Conservation (phyloP, 257 asterid genomes). For the Cinchona pubescens region DNA sequence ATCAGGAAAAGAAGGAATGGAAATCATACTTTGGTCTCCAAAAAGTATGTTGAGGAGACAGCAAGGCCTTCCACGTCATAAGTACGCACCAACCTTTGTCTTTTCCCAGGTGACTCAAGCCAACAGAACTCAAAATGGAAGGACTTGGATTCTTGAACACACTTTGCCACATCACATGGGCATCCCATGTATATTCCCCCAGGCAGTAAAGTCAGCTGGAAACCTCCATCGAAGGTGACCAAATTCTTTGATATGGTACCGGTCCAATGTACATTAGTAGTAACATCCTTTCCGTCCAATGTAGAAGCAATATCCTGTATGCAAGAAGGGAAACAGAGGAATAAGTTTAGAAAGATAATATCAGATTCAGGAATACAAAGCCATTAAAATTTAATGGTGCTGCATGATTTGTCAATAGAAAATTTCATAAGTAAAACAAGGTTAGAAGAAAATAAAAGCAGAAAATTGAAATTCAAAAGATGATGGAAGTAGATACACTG, state of each 20-base stretch:
- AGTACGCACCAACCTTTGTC: conserved; percentile 85
- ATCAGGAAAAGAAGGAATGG: background rate
- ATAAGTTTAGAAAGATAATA: background rate
- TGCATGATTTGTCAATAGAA: background rate
- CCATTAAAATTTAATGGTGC: background rate
- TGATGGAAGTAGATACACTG: background rate
- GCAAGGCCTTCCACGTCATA: conserved; percentile 83
- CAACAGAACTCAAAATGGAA: conserved; percentile 90
- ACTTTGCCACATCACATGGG: conserved; percentile 70
- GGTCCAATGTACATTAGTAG: conserved; percentile 79
- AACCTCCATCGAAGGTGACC: conserved; percentile 68
- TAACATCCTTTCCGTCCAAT: conserved; percentile 39
- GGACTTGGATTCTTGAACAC: conserved; percentile 72
- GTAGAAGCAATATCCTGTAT: conserved; percentile 65
- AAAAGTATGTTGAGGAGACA: conserved; percentile 76
- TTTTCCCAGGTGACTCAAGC: conserved; percentile 70
- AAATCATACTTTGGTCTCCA: conserved; percentile 64
- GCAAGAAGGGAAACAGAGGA: background rate
- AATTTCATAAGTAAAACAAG: background rate
- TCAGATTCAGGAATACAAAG: background rate
- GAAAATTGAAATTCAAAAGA: background rate
- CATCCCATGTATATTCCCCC: conserved; percentile 92
- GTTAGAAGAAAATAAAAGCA: background rate
- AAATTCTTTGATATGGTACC: conserved; percentile 61
- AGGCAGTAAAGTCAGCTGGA: conserved; percentile 63